Base-by-base conservation (phyloP, 2,329 filamentous ascomycete species). In the Colletotrichum tropicicola region DNA sequence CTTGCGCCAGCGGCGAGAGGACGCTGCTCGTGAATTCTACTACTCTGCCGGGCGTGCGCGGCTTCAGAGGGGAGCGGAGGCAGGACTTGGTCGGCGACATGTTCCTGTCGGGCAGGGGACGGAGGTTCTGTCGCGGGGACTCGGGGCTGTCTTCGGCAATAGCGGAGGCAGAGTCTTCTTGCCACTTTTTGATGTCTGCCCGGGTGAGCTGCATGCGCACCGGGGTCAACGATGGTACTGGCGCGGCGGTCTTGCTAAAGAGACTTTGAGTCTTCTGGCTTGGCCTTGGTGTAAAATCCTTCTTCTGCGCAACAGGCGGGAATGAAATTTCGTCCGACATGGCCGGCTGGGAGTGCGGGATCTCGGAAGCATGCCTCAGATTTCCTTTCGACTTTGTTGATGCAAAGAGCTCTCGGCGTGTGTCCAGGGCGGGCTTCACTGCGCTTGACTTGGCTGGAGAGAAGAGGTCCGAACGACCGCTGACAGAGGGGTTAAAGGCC, bases 21-120 rank as follows among this genome's bases (percentile, higher is more conserved):
- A 82, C 81, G 71, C 79, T 84, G 73, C 81, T 83, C 0, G 83
- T 83, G 68, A 88, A 89, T 61, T 87, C 85, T 13, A 89, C 87
- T 1, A 88, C 83, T 0, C 85, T 82, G 5, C 87, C 87, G 1
- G 85, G 85, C 2, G 85, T 88, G 66, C 82, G 86, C 4, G 84
- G 82, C 70, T 89, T 89, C 17, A 86, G 71, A 0, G 86, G 85
- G 4, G 86, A 87, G 17, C 87, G 82, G 23, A 89, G 74, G 68
- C 81, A 85, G 1, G 87, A 89, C 70, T 89, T 89, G 8, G 74
- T 79, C 0, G 87, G 86, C 1, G 86, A 88, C 5, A 82, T 81
- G n/a, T 81, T 79, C 65, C 79, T 82, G 54, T 82, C 78, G 12
- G 85, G 85, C 4, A 83, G 75, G 2, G 83, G 82, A 6, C 82